Base-by-base conservation (phyloP, 1,139 yeast genomes). In the Candida frijolesensis region DNA sequence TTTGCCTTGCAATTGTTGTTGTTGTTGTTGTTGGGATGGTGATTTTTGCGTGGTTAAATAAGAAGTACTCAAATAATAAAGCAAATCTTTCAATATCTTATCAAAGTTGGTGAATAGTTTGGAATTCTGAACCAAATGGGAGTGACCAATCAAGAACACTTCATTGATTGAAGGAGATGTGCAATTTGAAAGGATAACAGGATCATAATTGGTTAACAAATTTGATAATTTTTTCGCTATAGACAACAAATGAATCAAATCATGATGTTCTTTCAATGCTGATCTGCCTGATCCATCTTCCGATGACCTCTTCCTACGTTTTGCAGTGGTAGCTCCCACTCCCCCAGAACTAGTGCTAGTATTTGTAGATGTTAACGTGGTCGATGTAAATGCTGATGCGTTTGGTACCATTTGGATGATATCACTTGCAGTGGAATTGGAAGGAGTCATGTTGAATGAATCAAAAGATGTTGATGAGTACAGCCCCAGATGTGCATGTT, bases 131-230 rank as follows among this genome's bases (percentile, higher is more conserved):
- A 60, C 51, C 52, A 68, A 46, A 47, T 56, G 48, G 44, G 62
- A 60, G 57, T 67, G 72, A 0, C 79, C 79, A 35, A 72, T 63
- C 27, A 71, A 58, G 48, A 74, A 72, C 41, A 58, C 54, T 37
- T 71, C 75, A 50, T 65, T 64, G 19, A 64, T 54, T 47, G 16
- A 18, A 10, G 30, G 42, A 12, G 42, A 38, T 6, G 30, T 38
- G 22, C 42, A 38, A 33, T 33, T 54, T 10, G 55, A 56, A 4
- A 52, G 37, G 43, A 64, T 70, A 48, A 57, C 9, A 49, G 53
- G 7, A 51, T 53, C 15, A 68, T 54, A 10, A 48, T 41, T 14
- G 15, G 19, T 25, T 48, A 43, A 33, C 6, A 67, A 53, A 15
- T 58, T 49, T 42, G 69, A 67, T 16, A 72, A 56, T 42, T 67